A percentile compares a stretch with the other conserved stretches of the same genome.
Conservation (phyloP, 768 basidiomycete species). For the Podaxis mareebaensis region DNA sequence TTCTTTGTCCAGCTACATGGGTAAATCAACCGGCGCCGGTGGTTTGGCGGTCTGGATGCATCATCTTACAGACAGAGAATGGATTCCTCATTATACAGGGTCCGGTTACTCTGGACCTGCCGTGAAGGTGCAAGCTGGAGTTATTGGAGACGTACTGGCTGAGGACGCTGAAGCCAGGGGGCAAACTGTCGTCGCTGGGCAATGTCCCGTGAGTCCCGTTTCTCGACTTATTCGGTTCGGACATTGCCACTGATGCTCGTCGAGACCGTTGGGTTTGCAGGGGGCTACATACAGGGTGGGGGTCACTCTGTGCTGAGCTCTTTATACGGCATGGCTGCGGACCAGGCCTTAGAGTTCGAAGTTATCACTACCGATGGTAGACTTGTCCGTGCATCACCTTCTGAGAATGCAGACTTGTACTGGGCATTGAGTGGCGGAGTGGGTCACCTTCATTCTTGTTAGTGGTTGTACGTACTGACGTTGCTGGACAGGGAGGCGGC, state of each 20-base stretch:
- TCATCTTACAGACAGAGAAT: constrained; percentile 19
- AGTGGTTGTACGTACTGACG: neutral
- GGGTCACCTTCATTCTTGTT: constrained; percentile 18
- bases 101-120: constrained; percentile 21
- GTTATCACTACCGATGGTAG: constrained; percentile 44
- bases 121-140: constrained; percentile 23
- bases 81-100: constrained; percentile 20
- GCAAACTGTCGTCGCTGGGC: constrained; percentile 20
- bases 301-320: constrained; percentile 30
- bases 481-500: constrained; percentile 7
- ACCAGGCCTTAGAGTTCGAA: constrained; percentile 34
- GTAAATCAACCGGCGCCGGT: constrained; percentile 24
- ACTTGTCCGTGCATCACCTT: constrained; percentile 35
- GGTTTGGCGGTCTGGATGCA: constrained; percentile 24
- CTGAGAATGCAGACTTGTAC: constrained; percentile 44
- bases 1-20: constrained; percentile 20
- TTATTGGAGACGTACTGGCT: constrained; percentile 19
- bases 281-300: constrained; percentile 42
- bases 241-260: neutral
- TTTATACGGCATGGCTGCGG: constrained; percentile 27
- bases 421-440: constrained; percentile 46
- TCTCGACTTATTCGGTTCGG: neutral
- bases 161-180: constrained; percentile 18
- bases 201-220: constrained; percentile 19
- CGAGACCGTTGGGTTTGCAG: constrained; percentile 38